A percentile compares a stretch with the other conserved stretches of the same genome.
phyloP scores from a whole-genome alignment of 2,329 filamentous ascomycete species.

The Xylaria sp. region DNA sequence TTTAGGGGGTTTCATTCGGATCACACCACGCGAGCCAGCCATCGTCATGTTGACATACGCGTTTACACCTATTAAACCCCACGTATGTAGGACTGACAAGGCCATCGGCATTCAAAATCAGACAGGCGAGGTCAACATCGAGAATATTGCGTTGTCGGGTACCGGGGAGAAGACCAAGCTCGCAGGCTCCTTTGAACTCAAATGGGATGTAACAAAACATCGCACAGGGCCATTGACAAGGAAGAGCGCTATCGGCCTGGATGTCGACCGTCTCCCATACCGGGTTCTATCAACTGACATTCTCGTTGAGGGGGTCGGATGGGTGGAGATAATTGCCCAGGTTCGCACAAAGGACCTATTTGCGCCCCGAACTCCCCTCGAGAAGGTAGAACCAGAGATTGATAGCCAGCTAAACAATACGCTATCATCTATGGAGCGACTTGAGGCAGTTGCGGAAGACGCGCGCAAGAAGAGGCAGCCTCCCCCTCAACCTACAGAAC shows the following conservation, averaged over 20 bases:
- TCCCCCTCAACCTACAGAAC: constrained; percentile 15
- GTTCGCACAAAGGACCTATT: constrained; percentile 69
- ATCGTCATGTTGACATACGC: constrained; percentile 81
- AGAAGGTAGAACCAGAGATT: constrained; percentile 36
- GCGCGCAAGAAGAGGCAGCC: constrained; percentile 26
- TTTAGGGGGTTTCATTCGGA: constrained; percentile 85
- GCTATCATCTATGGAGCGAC: constrained; percentile 39
- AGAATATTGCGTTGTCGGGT: constrained; percentile 70
- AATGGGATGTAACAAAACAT: constrained; percentile 83
- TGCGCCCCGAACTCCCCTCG: constrained; percentile 14
- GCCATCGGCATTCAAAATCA: constrained; percentile 78
- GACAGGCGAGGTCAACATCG: constrained; percentile 66
- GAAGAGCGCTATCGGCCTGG: constrained; percentile 69
- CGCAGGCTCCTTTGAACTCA: constrained; percentile 79
- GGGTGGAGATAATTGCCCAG: constrained; percentile 89
- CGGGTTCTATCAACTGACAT: constrained; percentile 83
- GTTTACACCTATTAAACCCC: constrained; percentile 81
- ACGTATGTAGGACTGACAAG: constrained; percentile 83
- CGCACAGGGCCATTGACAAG: constrained; percentile 79
- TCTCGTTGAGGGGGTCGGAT: constrained; percentile 90
- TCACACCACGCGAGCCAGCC: constrained; percentile 77
- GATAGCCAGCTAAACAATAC: constrained; percentile 33
- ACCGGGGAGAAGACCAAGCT: constrained; percentile 67
- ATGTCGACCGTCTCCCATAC: constrained; percentile 78
- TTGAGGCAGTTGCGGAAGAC: constrained; percentile 34